Evolutionary conservation across 2,329 filamentous ascomycete species (phyloP), one percentile per base, ranked within the genome.

Genomic region (Aspergillus eucalypticola): DNA sequence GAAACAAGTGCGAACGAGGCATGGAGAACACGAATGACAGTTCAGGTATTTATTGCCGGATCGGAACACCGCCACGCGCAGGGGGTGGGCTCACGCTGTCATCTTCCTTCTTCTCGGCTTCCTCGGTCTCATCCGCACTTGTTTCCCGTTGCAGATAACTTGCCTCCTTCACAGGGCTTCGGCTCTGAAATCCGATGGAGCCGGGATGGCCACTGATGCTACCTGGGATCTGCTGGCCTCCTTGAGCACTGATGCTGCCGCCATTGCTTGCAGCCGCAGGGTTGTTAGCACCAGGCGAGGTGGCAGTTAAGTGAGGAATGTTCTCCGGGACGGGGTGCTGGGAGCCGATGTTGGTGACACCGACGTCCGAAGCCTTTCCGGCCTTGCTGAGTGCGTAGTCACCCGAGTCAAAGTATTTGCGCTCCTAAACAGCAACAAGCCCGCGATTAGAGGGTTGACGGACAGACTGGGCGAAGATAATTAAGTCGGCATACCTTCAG

Each of bases 341-440:
- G 72, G 91, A 93, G 72, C 95, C 95, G 73, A 99, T 91, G 72
- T 90, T 90, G 74, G 94, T 96, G 62, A 96, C 91, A 74, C 96
- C 94, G 72, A 95, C 90, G 74, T 95, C 90, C 73, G 93, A 91
- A 76, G 92, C 92, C 82, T 98, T 98, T 79, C 95, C 95, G 61
- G 95, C 95, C 83, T 97, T 96, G 78, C 90, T 94, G 81, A 96
- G 90, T 73, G 93, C 93, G 73, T 96, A 97, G 82, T 97, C 92
- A 73, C 92, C 93, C 62, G 90, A 95, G 82, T 97, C 92, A 79
- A 97, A 97, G 82, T 96, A 97, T 82, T 96, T 99, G 83, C 95
- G 93, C 78, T 98, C 95, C 86, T 88, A 69, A 13, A 42, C n/a
- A 15, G 17, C 7, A 39, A 35, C 11, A 35, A 13, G n/a, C 46